Evolutionary conservation across 2,329 filamentous ascomycete genomes (phyloP).

Genomic region (Penicillium paneum): DNA sequence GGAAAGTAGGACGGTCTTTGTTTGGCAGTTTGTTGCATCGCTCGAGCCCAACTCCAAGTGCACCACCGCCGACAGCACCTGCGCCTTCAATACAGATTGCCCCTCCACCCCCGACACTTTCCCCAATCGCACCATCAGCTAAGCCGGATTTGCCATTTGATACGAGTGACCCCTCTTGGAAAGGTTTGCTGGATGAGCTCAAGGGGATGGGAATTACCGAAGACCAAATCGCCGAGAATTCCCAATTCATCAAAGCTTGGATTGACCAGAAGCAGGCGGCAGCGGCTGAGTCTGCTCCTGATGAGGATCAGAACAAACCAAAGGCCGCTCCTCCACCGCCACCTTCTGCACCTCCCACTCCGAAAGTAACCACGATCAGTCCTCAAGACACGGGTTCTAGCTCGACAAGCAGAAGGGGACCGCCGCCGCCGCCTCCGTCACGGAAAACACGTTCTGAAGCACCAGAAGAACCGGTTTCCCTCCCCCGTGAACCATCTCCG

Average conservation of each 20-base stretch:
- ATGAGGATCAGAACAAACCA: slow-evolving; percentile 47
- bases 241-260: slow-evolving; percentile 66
- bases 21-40: slow-evolving; percentile 51
- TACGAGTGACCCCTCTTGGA: slow-evolving; percentile 60
- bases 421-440: slow-evolving; percentile 57
- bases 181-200: slow-evolving; percentile 60
- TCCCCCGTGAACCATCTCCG: slow-evolving; percentile 68
- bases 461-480: slow-evolving; percentile 57
- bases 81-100: slow-evolving; percentile 31
- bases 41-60: slow-evolving; percentile 42
- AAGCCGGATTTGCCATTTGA: slow-evolving; percentile 52
- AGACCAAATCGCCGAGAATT: slow-evolving; percentile 64
- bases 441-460: slow-evolving; percentile 44
- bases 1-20: slow-evolving; percentile 52
- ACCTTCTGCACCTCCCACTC: slow-evolving; percentile 47
- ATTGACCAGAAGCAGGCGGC: slow-evolving; percentile 60
- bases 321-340: slow-evolving; percentile 64
- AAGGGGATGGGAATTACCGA: slow-evolving; percentile 65
- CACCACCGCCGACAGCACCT: slow-evolving; percentile 24
- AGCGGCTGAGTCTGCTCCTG: slow-evolving; percentile 43
- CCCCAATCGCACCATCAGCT: slow-evolving; percentile 21
- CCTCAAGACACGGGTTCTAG: slow-evolving; percentile 61
- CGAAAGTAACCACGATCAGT: slow-evolving; percentile 49
- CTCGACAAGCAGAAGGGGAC: slow-evolving; percentile 52
- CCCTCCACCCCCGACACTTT: slow-evolving; percentile 34